A percentile compares a stretch with the other conserved stretches of the same genome.
Evolutionary conservation across 1,139 yeast genomes (phyloP).

Genomic region (Hyphopichia pseudoburtonii): DNA sequence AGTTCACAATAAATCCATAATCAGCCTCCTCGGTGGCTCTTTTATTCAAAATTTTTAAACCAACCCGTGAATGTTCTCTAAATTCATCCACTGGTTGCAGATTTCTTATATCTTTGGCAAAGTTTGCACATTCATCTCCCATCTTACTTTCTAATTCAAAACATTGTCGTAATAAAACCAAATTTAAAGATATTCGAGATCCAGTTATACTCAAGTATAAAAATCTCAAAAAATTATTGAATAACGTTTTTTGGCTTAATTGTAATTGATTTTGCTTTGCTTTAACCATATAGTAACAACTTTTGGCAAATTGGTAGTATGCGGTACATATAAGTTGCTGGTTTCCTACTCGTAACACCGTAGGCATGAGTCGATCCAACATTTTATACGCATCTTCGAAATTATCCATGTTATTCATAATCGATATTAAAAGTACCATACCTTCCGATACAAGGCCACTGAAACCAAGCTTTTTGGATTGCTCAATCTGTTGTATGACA

Average conservation of each 20-base stretch:
- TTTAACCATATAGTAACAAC: constrained; percentile 21
- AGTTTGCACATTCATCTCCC: constrained; percentile 28
- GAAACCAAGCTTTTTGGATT: constrained; percentile 43
- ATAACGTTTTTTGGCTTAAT: constrained; percentile 11
- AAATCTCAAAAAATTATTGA: constrained; percentile 30
- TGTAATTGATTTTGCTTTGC: constrained; percentile 7
- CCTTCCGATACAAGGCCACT: constrained; percentile 41
- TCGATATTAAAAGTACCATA: constrained; percentile 33
- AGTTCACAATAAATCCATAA: constrained; percentile 19
- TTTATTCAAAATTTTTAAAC: constrained; percentile 28
- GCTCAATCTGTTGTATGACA: constrained; percentile 43
- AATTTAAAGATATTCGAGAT: constrained; percentile 32
- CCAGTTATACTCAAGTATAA: constrained; percentile 46
- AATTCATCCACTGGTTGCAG: constrained; percentile 26
- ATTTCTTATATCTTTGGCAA: constrained; percentile 35
- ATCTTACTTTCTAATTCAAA: constrained; percentile 36
- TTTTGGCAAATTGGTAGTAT: constrained; percentile 36
- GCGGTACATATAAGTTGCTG: constrained; percentile 34
- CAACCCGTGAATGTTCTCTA: constrained; percentile 29
- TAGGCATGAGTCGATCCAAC: constrained; percentile 38
- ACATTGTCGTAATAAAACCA: constrained; percentile 28
- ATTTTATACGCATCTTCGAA: constrained; percentile 37
- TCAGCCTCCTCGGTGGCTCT: constrained; percentile 32
- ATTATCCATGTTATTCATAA: constrained; percentile 35
- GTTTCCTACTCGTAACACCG: constrained; percentile 34